These are phyloP conservation scores for Priceomyces medius DNA, from an alignment of 805 yeast genomes.

Conservation along the genomic window DNA sequence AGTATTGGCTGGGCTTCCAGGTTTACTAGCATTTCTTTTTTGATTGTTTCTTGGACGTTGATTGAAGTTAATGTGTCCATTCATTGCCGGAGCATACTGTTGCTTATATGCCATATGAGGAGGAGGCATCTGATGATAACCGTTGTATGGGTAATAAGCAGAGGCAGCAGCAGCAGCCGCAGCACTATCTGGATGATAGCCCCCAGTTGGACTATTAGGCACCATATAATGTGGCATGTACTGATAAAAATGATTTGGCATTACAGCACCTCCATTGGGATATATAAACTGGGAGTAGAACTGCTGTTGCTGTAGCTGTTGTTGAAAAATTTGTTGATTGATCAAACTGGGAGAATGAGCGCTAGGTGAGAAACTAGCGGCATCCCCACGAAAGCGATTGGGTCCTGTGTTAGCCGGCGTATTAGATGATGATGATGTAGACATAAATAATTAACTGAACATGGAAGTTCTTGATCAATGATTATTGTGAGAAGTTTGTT, in stretches of 20 bases:
- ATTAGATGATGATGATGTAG: constrained; percentile 23
- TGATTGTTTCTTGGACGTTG: constrained; percentile 2
- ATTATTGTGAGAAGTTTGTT: background rate
- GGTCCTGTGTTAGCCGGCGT: constrained; percentile 27
- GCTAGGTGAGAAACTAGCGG: constrained; percentile 37
- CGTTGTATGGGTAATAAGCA: constrained; percentile 3
- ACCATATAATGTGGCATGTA: constrained; percentile 12
- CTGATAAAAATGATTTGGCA: constrained; percentile 13
- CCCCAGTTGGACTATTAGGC: constrained; percentile 7
- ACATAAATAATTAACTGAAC: constrained; percentile 14
- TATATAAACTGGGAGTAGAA: constrained; percentile 15
- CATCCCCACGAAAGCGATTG: constrained; percentile 39
- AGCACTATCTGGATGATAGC: constrained; percentile 4
- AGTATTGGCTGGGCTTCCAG: background rate
- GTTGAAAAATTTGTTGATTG: constrained; percentile 10
- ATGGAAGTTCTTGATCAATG: constrained; percentile 4
- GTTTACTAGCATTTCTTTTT: constrained; percentile 4
- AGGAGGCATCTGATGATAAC: constrained; percentile 8
- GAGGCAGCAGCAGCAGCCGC: background rate
- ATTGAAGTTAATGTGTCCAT: constrained; percentile 3
- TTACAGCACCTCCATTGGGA: constrained; percentile 13
- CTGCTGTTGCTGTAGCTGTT: constrained; percentile 14
- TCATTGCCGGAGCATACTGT: background rate
- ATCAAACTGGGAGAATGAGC: constrained; percentile 14
- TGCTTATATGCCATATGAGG: constrained; percentile 8